Percentiles rank a stretch among this genome's conserved stretches.
Conservation (phyloP, 257 asterid genomes). For the Echium plantagineum region DNA sequence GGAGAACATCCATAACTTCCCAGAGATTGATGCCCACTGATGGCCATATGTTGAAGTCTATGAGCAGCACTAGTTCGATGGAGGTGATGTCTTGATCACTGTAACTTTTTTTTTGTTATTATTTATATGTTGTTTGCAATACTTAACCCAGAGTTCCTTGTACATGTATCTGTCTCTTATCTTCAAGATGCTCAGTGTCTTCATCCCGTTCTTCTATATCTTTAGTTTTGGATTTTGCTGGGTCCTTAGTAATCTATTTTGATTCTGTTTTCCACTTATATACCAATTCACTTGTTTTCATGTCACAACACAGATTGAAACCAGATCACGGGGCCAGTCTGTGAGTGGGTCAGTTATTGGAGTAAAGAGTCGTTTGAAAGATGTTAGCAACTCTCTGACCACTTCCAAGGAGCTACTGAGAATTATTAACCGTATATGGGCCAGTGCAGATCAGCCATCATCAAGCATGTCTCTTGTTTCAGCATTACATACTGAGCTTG, state of each 20-base stretch:
- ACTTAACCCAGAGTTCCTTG: neutral
- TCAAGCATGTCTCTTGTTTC: constrained; percentile 80
- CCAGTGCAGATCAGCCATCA: constrained; percentile 62
- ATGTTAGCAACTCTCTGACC: constrained; percentile 66
- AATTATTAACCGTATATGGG: constrained; percentile 77
- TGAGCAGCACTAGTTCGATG: constrained; percentile 74
- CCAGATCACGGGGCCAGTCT: constrained; percentile 55
- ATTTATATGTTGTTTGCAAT: neutral
- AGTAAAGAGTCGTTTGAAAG: constrained; percentile 50
- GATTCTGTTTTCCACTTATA: neutral
- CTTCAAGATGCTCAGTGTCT: neutral
- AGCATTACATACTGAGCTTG: constrained; percentile 90
- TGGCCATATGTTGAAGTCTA: constrained; percentile 40
- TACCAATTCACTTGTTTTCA: neutral
- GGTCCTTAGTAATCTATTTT: neutral
- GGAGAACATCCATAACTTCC: constrained; percentile 51
- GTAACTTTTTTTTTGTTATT: neutral
- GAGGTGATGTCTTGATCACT: constrained; percentile 37
- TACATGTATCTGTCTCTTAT: too few relatives aligned
- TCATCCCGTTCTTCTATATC: neutral
- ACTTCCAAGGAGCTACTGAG: constrained; percentile 90
- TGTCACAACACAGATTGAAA: constrained; percentile 51
- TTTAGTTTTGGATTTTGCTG: neutral
- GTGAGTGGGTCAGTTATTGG: constrained; percentile 43
- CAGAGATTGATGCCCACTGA: constrained; percentile 39